A percentile compares a stretch with the other conserved stretches of the same genome.
phyloP scores from a whole-genome alignment of 768 basidiomycete genomes.

The Lactarius vividus region DNA sequence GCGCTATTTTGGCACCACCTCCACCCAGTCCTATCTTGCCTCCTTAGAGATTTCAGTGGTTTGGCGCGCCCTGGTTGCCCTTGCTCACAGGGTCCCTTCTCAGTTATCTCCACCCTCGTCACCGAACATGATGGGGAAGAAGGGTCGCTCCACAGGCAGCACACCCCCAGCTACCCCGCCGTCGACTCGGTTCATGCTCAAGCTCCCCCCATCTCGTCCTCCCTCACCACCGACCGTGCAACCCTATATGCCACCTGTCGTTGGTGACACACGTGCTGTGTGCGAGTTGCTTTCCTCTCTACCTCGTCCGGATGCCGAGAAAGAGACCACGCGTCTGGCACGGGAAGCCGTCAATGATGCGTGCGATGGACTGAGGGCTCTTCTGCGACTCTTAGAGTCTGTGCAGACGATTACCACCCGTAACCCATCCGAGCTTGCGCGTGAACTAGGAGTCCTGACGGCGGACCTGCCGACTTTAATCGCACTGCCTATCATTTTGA shows the following conservation, averaged over 20 bases:
- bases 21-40: conserved; percentile 61
- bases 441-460: conserved; percentile 52
- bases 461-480: conserved; percentile 71
- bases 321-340: conserved; percentile 53
- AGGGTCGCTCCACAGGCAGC: conserved; percentile 36
- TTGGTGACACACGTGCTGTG: conserved; percentile 59
- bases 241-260: conserved; percentile 40
- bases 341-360: conserved; percentile 81
- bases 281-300: conserved; percentile 57
- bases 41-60: conserved; percentile 69
- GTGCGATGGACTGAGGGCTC: conserved; percentile 57
- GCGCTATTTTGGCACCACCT: conserved; percentile 51
- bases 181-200: conserved; percentile 59
- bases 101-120: conserved; percentile 43
- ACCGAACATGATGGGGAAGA: conserved; percentile 30
- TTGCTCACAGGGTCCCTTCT: conserved; percentile 55
- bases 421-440: conserved; percentile 32
- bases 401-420: conserved; percentile 19
- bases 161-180: conserved; percentile 59
- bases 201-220: conserved; percentile 63
- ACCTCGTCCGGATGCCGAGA: conserved; percentile 57
- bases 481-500: conserved; percentile 65
- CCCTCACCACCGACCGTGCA: conserved; percentile 50
- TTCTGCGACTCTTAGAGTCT: conserved; percentile 57
- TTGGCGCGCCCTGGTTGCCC: conserved; percentile 71